Evolutionary conservation across 2,329 filamentous ascomycete species (phyloP).

Genomic region (Didymella glomerata): DNA sequence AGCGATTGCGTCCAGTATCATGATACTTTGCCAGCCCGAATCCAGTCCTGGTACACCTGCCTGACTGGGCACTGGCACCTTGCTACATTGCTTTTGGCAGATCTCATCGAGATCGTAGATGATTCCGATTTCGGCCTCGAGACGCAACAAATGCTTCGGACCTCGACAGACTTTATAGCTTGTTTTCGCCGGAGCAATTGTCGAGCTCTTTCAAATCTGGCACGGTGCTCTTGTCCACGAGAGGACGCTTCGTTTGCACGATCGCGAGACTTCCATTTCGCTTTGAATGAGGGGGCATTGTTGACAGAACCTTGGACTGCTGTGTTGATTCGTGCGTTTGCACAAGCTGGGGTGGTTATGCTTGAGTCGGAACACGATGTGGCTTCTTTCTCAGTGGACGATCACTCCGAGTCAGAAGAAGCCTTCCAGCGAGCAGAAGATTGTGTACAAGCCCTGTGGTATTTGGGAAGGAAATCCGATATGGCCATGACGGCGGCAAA

Average conservation of each 20-base stretch:
- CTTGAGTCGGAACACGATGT: constrained; percentile 48
- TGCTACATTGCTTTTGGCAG: constrained; percentile 63
- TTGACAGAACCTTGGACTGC: constrained; percentile 69
- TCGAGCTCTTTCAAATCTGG: constrained; percentile 59
- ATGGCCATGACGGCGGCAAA: constrained; percentile 56
- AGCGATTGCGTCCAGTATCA: constrained; percentile 61
- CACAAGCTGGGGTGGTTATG: constrained; percentile 56
- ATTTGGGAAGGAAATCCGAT: constrained; percentile 65
- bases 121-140: constrained; percentile 41
- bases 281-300: constrained; percentile 64
- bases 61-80: constrained; percentile 67
- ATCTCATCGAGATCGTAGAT: constrained; percentile 63
- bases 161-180: constrained; percentile 47
- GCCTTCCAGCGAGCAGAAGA: constrained; percentile 55
- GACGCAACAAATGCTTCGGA: constrained; percentile 36
- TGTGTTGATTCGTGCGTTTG: constrained; percentile 63
- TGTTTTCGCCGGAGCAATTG: constrained; percentile 57
- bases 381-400: constrained; percentile 6
- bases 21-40: constrained; percentile 59
- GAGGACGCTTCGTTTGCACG: constrained; percentile 40
- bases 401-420: constrained; percentile 27
- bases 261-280: constrained; percentile 60
- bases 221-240: constrained; percentile 55
- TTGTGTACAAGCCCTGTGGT: constrained; percentile 64
- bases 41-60: constrained; percentile 69